phyloP scores from a whole-genome alignment of 1,284 basidiomycete species.

The Pisolithus thermaeus region DNA sequence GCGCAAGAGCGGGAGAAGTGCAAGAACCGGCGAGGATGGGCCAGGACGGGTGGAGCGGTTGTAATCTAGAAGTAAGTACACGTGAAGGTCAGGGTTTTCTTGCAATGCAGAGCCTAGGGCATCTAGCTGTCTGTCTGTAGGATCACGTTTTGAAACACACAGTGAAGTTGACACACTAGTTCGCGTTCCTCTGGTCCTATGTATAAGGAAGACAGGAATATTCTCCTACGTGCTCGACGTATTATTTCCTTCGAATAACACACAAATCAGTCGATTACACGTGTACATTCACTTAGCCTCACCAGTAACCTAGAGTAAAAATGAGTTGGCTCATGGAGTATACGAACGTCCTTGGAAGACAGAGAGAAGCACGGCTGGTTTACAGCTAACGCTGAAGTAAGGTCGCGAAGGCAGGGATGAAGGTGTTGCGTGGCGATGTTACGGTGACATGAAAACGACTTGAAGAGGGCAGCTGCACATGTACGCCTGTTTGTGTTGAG shows the following conservation, averaged over 20 bases:
- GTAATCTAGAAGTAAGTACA: constrained; percentile 81
- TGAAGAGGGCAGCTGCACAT: background rate
- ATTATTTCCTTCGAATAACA: constrained; percentile 59
- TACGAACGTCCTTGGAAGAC: constrained; percentile 28
- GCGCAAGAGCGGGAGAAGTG: constrained; percentile 68
- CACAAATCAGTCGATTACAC: background rate
- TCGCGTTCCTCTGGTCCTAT: constrained; percentile 67
- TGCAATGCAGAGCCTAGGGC: constrained; percentile 57
- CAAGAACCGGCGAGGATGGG: constrained; percentile 64
- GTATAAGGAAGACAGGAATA: constrained; percentile 86
- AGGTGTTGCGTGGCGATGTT: constrained; percentile 3
- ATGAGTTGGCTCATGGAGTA: constrained; percentile 33
- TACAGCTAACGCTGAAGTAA: constrained; percentile 30
- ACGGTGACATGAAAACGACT: constrained; percentile 1
- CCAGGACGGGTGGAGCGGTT: constrained; percentile 90
- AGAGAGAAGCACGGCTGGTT: constrained; percentile 37
- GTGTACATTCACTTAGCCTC: constrained; percentile 10
- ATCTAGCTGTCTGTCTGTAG: constrained; percentile 48
- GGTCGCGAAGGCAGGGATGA: constrained; percentile 33
- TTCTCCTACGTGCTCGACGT: constrained; percentile 60
- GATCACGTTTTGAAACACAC: constrained; percentile 1
- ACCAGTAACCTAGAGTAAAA: constrained; percentile 38
- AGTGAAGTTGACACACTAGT: constrained; percentile 44
- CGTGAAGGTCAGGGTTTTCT: constrained; percentile 55
- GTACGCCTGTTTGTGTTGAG: background rate